A percentile compares a stretch with the other conserved stretches of the same genome.
phyloP scores from a whole-genome alignment of 345 rosid species.

The Gossypium longicalyx region DNA sequence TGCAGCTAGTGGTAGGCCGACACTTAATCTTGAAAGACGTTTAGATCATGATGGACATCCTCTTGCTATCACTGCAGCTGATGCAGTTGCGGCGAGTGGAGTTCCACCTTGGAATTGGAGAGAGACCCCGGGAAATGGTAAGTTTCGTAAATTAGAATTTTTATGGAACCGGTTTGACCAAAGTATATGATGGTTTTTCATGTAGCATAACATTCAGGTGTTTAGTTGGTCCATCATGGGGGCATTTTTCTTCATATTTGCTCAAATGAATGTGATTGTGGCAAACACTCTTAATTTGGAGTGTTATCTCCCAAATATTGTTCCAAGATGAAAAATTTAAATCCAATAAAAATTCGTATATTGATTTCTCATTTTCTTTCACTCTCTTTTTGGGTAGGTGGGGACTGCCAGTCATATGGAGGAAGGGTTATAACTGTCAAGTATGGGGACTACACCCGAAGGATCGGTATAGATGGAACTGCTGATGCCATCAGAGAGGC shows the following conservation, averaged over 20 bases:
- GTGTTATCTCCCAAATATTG: slow-evolving; percentile 1
- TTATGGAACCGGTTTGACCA: neutral
- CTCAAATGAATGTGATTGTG: neutral
- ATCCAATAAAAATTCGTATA: neutral
- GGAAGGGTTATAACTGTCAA: slow-evolving; percentile 92
- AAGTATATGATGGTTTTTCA: neutral
- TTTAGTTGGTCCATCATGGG: neutral
- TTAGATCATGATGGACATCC: slow-evolving; percentile 96
- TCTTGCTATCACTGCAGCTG: slow-evolving; percentile 81
- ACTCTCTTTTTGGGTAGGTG: slow-evolving; percentile 37
- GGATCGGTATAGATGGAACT: slow-evolving; percentile 84
- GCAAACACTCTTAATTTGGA: neutral
- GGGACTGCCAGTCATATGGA: slow-evolving; percentile 66
- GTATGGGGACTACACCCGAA: slow-evolving; percentile 81
- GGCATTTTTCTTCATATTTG: neutral
- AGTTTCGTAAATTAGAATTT: neutral
- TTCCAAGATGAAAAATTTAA: slow-evolving; percentile 5
- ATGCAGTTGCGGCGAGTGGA: slow-evolving; percentile 75
- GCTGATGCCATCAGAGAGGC: slow-evolving; percentile 90
- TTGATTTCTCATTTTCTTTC: slow-evolving; percentile 1
- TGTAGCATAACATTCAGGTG: slow-evolving; percentile 11
- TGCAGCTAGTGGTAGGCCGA: slow-evolving; percentile 75
- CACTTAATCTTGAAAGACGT: slow-evolving; percentile 91
- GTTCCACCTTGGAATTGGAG: slow-evolving; percentile 99
- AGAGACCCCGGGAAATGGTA: slow-evolving; percentile 83